phyloP scores from a whole-genome alignment of 108 stramenopile genomes.

The Cyclotella cryptica region DNA sequence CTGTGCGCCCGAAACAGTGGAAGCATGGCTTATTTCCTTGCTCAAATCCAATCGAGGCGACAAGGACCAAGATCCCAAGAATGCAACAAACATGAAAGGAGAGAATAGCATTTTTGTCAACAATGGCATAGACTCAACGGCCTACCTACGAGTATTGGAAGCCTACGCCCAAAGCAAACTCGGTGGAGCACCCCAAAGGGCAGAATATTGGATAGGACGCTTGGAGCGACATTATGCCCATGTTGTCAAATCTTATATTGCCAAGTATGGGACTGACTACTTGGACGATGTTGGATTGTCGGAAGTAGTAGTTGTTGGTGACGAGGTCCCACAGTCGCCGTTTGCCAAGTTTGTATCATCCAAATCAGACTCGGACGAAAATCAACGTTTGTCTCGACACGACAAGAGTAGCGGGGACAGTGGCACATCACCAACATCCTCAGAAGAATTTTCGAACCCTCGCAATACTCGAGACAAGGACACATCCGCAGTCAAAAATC shows the following conservation, averaged over 20 bases:
- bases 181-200: conserved; percentile 61
- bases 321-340: neutral
- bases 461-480: conserved; percentile 18
- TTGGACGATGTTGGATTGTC: neutral
- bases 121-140: conserved; percentile 49
- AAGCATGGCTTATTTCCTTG: conserved; percentile 48
- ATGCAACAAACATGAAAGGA: too few relatives aligned
- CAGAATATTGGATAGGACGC: conserved; percentile 64
- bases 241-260: conserved; percentile 10
- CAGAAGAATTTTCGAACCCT: too few relatives aligned
- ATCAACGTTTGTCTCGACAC: too few relatives aligned
- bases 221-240: conserved; percentile 37
- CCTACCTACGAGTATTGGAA: conserved; percentile 66
- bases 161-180: conserved; percentile 49
- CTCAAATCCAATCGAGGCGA: conserved; percentile 29
- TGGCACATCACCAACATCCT: neutral
- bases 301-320: neutral
- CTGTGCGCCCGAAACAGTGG: conserved; percentile 34
- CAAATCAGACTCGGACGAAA: conserved; percentile 16
- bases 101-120: neutral
- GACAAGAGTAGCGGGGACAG: neutral
- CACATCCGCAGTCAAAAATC: conserved; percentile 21
- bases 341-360: neutral
- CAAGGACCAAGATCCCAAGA: neutral
- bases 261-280: conserved; percentile 4